These are phyloP conservation scores for Leccinum olivaceopallidum DNA, from an alignment of 768 basidiomycete genomes.

Conservation along the genomic window DNA sequence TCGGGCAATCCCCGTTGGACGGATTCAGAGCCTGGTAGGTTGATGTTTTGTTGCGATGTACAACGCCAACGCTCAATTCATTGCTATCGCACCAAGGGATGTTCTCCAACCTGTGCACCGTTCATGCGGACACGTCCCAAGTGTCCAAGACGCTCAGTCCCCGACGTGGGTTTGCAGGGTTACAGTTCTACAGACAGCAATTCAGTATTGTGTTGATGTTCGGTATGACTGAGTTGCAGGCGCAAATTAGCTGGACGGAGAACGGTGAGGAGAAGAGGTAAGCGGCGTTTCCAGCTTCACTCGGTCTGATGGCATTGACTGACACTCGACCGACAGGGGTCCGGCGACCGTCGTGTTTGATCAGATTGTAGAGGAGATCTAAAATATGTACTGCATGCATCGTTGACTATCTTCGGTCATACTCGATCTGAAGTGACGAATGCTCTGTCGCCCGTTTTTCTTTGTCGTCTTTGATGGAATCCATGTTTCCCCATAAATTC, in stretches of 20 bases:
- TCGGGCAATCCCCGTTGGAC: slow-evolving; percentile 29
- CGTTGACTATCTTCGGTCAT: not conserved
- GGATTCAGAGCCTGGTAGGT: slow-evolving; percentile 31
- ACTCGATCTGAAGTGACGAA: not conserved
- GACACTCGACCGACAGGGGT: slow-evolving; percentile 21
- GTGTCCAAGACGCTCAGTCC: slow-evolving; percentile 33
- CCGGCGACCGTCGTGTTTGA: slow-evolving; percentile 35
- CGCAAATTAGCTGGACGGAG: slow-evolving; percentile 46
- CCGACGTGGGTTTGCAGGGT: slow-evolving; percentile 28
- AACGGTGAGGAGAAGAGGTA: slow-evolving; percentile 29
- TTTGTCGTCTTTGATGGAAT: not conserved
- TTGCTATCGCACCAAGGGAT: slow-evolving; percentile 20
- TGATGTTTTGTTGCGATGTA: not conserved
- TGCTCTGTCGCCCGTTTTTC: too few species aligned
- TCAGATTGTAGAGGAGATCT: slow-evolving; percentile 32
- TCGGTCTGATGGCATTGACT: not conserved
- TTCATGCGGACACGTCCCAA: slow-evolving; percentile 29
- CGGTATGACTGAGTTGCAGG: slow-evolving; percentile 48
- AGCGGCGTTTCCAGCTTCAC: not conserved
- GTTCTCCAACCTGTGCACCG: slow-evolving; percentile 26
- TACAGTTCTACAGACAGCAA: slow-evolving; percentile 32
- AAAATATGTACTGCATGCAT: not conserved
- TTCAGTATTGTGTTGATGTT: slow-evolving; percentile 45
- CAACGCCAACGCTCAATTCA: not conserved
- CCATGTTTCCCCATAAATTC: not conserved